Percentiles rank a stretch among this genome's conserved stretches.
Evolutionary conservation across 495 filamentous ascomycete species (phyloP).

Genomic region (Neohortaea acidophila): DNA sequence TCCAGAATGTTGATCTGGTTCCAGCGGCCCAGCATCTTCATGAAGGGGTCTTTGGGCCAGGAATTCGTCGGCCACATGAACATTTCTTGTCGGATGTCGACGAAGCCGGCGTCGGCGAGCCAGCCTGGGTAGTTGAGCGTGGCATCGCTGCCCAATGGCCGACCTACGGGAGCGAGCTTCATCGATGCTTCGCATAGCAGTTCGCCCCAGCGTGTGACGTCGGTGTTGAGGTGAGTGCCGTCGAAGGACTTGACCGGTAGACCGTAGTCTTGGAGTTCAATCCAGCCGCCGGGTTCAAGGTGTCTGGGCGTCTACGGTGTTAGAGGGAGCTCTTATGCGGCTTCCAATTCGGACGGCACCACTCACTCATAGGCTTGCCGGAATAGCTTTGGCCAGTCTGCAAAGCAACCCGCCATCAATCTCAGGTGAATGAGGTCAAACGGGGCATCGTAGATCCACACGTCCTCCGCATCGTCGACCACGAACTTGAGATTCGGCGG

Average conservation of each 20-base stretch:
- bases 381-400: conserved; percentile 35
- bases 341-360: not conserved
- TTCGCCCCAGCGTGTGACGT: conserved; percentile 18
- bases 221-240: conserved; percentile 13
- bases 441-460: conserved; percentile 35
- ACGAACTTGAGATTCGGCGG: conserved; percentile 40
- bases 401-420: conserved; percentile 34
- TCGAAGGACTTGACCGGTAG: conserved; percentile 14
- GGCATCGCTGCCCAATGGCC: conserved; percentile 16
- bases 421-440: conserved; percentile 42
- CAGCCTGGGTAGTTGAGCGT: conserved; percentile 10
- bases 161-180: conserved; percentile 13
- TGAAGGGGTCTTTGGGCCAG: conserved; percentile 19
- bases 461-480: conserved; percentile 39
- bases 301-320: conserved; percentile 11
- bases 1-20: conserved; percentile 22
- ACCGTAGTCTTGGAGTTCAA: conserved; percentile 35
- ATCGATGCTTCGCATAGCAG: conserved; percentile 16
- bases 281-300: conserved; percentile 35
- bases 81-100: conserved; percentile 16
- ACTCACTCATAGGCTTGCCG: conserved; percentile 25
- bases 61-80: conserved; percentile 23
- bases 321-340: not conserved
- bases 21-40: conserved; percentile 24
- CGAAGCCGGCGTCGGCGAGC: conserved; percentile 20